Percentiles rank a stretch among this genome's conserved stretches.
phyloP scores from a whole-genome alignment of 176 grass and related monocot genomes.

The Phoenix dactylifera region DNA sequence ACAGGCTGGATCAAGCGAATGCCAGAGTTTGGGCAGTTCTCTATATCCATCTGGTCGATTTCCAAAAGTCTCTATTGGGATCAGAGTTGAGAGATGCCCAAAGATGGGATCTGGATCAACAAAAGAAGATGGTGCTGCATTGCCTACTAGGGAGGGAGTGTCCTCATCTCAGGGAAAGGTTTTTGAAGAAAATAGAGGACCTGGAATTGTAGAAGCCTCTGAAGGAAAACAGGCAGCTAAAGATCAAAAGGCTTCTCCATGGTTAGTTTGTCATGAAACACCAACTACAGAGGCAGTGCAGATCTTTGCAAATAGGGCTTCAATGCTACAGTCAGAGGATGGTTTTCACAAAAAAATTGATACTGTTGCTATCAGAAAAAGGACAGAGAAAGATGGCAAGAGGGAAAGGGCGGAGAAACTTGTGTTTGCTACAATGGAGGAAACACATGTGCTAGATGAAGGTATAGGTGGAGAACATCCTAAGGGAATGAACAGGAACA shows the following conservation, averaged over 20 bases:
- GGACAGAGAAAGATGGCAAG: slow-evolving; percentile 31
- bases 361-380: slow-evolving; percentile 39
- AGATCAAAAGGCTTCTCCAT: no score
- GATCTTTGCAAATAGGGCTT: no score
- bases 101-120: slow-evolving; percentile 27
- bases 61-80: slow-evolving; percentile 78
- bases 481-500: slow-evolving; percentile 32
- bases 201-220: neutral
- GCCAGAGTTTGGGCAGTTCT: slow-evolving; percentile 51
- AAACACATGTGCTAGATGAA: slow-evolving; percentile 5
- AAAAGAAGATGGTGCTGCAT: slow-evolving; percentile 19
- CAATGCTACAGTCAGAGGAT: neutral
- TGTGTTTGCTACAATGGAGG: slow-evolving; percentile 30
- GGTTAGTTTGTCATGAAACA: no score
- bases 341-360: slow-evolving; percentile 25
- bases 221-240: no score
- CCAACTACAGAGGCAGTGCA: no score
- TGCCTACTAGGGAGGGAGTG: slow-evolving; percentile 19
- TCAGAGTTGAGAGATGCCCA: slow-evolving; percentile 33
- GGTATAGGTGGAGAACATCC: slow-evolving; percentile 10
- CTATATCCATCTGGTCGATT: slow-evolving; percentile 56
- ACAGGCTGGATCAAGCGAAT: slow-evolving; percentile 35
- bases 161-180: slow-evolving; percentile 35
- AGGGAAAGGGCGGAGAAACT: slow-evolving; percentile 19
- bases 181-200: slow-evolving; percentile 6